Percentiles rank a stretch among this genome's conserved stretches.
phyloP scores from a whole-genome alignment of 257 asterid species.

The Penstemon eatonii region DNA sequence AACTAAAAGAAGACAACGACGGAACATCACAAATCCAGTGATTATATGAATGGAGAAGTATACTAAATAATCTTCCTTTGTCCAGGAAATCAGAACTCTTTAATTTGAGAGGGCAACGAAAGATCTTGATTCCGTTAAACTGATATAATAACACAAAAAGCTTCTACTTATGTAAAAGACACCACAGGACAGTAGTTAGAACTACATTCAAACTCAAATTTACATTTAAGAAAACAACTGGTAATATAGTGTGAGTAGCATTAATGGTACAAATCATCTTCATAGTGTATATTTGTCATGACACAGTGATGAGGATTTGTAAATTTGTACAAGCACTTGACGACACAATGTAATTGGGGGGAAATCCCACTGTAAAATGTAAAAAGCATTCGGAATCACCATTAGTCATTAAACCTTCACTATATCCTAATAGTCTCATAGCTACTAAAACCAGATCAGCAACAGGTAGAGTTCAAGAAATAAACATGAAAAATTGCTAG shows the following conservation, averaged over 20 bases:
- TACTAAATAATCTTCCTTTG: not conserved
- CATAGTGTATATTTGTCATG: too few species aligned
- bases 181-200: not conserved
- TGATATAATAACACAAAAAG: not conserved
- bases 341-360: too few species aligned
- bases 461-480: constrained; percentile 1
- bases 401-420: not conserved
- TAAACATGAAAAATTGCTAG: not conserved
- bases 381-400: constrained; percentile 2
- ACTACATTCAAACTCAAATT: not conserved
- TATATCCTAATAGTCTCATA: not conserved
- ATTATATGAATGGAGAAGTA: not conserved
- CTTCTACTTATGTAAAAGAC: not conserved
- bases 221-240: too few species aligned
- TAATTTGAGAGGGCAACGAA: not conserved
- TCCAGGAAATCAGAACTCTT: constrained; percentile 12
- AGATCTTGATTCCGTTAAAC: not conserved
- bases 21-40: not conserved
- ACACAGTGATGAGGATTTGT: too few species aligned
- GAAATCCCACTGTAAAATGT: not conserved
- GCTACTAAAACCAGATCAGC: constrained; percentile 10
- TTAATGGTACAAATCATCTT: not conserved
- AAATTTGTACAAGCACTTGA: too few species aligned
- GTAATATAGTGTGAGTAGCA: not conserved
- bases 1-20: not conserved